phyloP scores from a whole-genome alignment of 2,329 filamentous ascomycete species.

The Colletotrichum abscissum region DNA sequence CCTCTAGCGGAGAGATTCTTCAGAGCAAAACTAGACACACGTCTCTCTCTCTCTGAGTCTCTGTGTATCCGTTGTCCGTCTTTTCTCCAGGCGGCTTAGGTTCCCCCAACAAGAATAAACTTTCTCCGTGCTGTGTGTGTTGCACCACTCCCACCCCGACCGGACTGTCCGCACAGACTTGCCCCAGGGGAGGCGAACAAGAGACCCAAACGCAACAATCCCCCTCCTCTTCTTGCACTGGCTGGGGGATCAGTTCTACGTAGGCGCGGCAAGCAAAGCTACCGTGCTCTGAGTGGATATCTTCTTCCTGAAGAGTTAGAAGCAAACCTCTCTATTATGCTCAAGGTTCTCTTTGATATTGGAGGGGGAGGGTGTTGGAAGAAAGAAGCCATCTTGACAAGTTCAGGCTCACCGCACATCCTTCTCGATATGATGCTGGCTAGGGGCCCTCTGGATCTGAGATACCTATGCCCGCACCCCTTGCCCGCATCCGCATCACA shows the following conservation, averaged over 20 bases:
- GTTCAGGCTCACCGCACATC: not conserved
- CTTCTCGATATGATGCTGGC: not conserved
- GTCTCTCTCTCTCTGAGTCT: not conserved
- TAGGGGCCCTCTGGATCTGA: not conserved
- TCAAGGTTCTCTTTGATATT: not conserved
- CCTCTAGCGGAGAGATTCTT: not conserved
- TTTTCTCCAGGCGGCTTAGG: not conserved
- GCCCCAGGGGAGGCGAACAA: not conserved
- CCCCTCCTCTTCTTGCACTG: not conserved
- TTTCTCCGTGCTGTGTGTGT: constrained; percentile 2
- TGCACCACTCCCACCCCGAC: not conserved
- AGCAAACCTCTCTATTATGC: not conserved
- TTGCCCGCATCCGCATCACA: not conserved
- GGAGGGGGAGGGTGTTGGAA: not conserved
- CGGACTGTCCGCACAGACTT: constrained; percentile 1
- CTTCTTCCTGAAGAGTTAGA: not conserved
- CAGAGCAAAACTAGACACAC: not conserved
- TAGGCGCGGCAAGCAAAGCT: not conserved
- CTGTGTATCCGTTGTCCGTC: not conserved
- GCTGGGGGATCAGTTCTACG: not conserved
- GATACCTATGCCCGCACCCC: not conserved
- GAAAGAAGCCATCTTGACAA: not conserved
- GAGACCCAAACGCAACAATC: not conserved
- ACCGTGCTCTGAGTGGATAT: not conserved
- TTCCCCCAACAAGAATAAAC: constrained; percentile 32